phyloP scores from a whole-genome alignment of 108 stramenopile species.

The Fragilariopsis cylindrus region DNA sequence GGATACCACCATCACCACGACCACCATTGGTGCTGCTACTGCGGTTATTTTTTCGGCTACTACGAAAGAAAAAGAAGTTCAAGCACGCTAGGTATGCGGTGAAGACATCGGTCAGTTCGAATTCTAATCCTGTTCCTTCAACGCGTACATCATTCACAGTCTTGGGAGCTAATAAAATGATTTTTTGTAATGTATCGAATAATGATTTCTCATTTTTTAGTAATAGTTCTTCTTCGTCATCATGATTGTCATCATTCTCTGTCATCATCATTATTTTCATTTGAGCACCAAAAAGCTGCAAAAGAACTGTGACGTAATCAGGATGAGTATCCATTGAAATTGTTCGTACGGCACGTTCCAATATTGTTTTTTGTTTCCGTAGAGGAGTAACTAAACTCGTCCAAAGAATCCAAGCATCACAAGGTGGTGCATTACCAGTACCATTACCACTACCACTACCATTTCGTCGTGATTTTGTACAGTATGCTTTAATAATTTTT shows the following conservation, averaged over 20 bases:
- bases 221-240: slow-evolving; percentile 1
- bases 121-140: slow-evolving; percentile 35
- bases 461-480: neutral
- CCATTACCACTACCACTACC: too few relatives aligned
- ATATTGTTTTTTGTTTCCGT: slow-evolving; percentile 31
- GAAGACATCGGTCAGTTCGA: slow-evolving; percentile 27
- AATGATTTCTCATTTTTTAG: slow-evolving; percentile 24
- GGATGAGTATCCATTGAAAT: slow-evolving; percentile 50
- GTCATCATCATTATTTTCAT: slow-evolving; percentile 19
- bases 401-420: slow-evolving; percentile 57
- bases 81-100: slow-evolving; percentile 49
- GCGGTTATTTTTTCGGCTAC: too few relatives aligned
- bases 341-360: slow-evolving; percentile 45
- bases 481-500: slow-evolving; percentile 29
- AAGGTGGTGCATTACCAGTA: neutral
- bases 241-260: neutral
- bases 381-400: slow-evolving; percentile 30
- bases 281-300: slow-evolving; percentile 56
- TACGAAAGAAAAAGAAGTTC: slow-evolving; percentile 25
- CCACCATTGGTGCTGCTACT: too few relatives aligned
- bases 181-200: slow-evolving; percentile 45
- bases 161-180: slow-evolving; percentile 60
- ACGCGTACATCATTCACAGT: slow-evolving; percentile 14
- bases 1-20: slow-evolving; percentile 24
- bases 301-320: slow-evolving; percentile 46